Conservation (phyloP, 768 basidiomycete species). For the Lactarius quietus region DNA sequence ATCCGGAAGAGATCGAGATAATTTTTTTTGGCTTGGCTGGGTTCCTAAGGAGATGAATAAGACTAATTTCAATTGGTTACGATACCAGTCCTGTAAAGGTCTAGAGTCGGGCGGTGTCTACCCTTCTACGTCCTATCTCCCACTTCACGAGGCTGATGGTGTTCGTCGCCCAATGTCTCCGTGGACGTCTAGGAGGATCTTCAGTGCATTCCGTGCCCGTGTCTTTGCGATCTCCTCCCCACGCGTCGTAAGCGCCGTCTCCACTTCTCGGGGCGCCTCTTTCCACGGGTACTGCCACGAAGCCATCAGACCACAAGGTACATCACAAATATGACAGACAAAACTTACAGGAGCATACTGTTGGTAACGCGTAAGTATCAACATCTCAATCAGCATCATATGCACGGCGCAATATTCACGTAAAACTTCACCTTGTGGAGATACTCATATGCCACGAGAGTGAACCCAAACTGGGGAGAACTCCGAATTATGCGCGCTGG, state of each 20-base stretch:
- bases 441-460: constrained; percentile 76
- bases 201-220: constrained; percentile 91
- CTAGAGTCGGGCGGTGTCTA: not conserved
- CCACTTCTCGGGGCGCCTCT: constrained; percentile 59
- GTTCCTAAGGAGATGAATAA: not conserved
- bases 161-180: constrained; percentile 57
- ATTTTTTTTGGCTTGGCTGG: not conserved
- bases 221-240: constrained; percentile 84
- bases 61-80: constrained; percentile 2
- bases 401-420: not conserved
- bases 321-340: not conserved
- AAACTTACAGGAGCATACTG: constrained; percentile 26
- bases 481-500: constrained; percentile 83
- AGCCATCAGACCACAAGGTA: constrained; percentile 17
- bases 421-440: constrained; percentile 51
- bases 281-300: constrained; percentile 74
- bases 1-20: not conserved
- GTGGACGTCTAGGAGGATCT: constrained; percentile 85
- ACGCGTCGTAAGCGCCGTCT: constrained; percentile 65
- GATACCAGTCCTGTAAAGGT: not conserved
- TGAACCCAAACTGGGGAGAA: constrained; percentile 94
- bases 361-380: not conserved
- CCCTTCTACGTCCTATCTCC: not conserved
- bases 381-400: not conserved
- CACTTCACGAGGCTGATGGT: constrained; percentile 1